phyloP scores from a whole-genome alignment of 805 yeast species.

The Diddensiella caesifluorescens region DNA sequence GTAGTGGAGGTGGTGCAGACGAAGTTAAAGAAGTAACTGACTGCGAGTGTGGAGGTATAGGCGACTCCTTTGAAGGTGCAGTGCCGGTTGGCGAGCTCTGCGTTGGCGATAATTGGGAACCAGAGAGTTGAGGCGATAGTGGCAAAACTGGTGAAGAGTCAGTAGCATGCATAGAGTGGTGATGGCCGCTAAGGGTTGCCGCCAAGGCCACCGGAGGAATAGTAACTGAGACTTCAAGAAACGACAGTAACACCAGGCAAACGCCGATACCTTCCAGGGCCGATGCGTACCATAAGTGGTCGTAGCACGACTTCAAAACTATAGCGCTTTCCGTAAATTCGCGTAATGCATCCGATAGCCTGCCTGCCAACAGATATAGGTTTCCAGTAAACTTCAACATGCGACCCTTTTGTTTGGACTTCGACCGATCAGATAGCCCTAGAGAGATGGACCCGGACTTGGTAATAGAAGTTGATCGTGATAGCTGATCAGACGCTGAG shows the following conservation, averaged over 20 bases:
- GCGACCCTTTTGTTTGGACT: constrained; percentile 59
- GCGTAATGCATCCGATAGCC: constrained; percentile 61
- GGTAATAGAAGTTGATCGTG: constrained; percentile 12
- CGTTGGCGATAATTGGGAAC: constrained; percentile 1
- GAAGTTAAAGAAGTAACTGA: not conserved
- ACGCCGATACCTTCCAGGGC: constrained; percentile 79
- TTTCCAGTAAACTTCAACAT: constrained; percentile 71
- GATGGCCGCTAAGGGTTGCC: constrained; percentile 12
- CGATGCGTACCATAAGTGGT: constrained; percentile 82
- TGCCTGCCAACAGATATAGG: constrained; percentile 75
- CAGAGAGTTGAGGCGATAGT: constrained; percentile 1
- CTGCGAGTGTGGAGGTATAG: constrained; percentile 1
- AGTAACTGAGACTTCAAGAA: constrained; percentile 44
- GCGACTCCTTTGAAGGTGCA: not conserved
- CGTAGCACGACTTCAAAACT: constrained; percentile 56
- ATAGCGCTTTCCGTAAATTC: constrained; percentile 70
- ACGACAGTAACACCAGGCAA: constrained; percentile 55
- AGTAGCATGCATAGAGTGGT: not conserved
- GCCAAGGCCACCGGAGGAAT: constrained; percentile 28
- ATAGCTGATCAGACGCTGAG: constrained; percentile 1
- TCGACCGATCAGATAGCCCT: constrained; percentile 34
- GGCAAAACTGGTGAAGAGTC: constrained; percentile 4
- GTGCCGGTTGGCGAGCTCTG: not conserved
- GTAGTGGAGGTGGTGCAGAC: constrained; percentile 17
- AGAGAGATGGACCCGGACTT: constrained; percentile 31